Evolutionary conservation across 306 rosid species (phyloP).

Genomic region (Abrus pulchellus): DNA sequence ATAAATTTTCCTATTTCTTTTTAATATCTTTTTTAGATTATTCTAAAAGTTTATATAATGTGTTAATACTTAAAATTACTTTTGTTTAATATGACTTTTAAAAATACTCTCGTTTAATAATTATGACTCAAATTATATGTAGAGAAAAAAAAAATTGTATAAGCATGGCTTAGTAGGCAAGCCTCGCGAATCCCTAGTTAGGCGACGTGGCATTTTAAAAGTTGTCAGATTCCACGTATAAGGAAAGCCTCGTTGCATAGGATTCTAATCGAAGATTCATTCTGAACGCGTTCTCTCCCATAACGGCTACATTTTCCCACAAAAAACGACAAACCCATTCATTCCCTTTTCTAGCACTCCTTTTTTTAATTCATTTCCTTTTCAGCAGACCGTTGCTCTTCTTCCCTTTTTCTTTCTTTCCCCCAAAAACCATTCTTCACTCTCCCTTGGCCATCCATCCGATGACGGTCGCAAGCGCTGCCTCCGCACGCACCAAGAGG

Average conservation of each 20-base stretch:
- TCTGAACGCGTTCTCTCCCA: conserved; percentile 26
- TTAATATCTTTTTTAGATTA: too few relatives aligned
- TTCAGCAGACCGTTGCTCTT: conserved; percentile 49
- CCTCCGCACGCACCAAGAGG: conserved; percentile 69
- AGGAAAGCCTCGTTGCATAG: conserved; percentile 33
- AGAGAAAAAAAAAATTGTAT: too few relatives aligned
- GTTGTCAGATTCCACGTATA: neutral
- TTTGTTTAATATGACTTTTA: too few relatives aligned
- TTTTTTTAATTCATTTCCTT: neutral
- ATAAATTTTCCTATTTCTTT: too few relatives aligned
- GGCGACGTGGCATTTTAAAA: neutral
- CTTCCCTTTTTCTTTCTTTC: neutral
- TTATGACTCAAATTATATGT: too few relatives aligned
- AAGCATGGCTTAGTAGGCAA: neutral
- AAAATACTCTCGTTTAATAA: too few relatives aligned
- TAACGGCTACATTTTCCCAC: conserved; percentile 63
- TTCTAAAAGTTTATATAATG: too few relatives aligned
- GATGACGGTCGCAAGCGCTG: conserved; percentile 70
- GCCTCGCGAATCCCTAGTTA: neutral
- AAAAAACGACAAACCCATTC: neutral
- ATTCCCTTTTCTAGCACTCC: neutral
- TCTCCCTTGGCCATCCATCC: conserved; percentile 15
- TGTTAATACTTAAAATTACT: too few relatives aligned
- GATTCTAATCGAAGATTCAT: conserved; percentile 44
- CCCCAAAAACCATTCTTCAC: conserved; percentile 33